Evolutionary conservation across 805 yeast genomes (phyloP).

Genomic region (Schwanniomyces yamadae): DNA sequence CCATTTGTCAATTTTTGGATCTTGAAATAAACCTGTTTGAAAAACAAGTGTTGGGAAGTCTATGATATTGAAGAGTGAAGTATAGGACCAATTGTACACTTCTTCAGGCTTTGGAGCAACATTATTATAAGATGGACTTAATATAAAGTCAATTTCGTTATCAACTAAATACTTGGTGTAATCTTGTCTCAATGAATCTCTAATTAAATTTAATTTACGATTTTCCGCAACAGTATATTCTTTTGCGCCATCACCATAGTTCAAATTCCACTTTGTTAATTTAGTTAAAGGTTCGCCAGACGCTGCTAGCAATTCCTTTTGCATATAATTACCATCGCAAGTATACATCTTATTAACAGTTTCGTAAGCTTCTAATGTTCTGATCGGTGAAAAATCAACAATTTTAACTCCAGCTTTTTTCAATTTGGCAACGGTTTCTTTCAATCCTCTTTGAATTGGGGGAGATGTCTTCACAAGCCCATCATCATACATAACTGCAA

Average conservation of each 20-base stretch:
- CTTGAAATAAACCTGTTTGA: slow-evolving; percentile 63
- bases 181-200: slow-evolving; percentile 60
- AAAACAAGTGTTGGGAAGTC: slow-evolving; percentile 67
- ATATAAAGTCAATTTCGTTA: slow-evolving; percentile 60
- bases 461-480: slow-evolving; percentile 68
- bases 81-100: slow-evolving; percentile 78
- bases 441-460: slow-evolving; percentile 58
- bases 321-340: slow-evolving; percentile 67
- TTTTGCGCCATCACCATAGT: slow-evolving; percentile 57
- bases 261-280: slow-evolving; percentile 60
- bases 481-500: slow-evolving; percentile 64
- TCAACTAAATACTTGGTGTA: slow-evolving; percentile 53
- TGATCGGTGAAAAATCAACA: slow-evolving; percentile 57
- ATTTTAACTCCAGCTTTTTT: slow-evolving; percentile 58
- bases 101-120: slow-evolving; percentile 68
- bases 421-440: slow-evolving; percentile 53
- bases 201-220: slow-evolving; percentile 50
- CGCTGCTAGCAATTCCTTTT: slow-evolving; percentile 47
- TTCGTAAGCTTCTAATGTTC: slow-evolving; percentile 56
- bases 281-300: slow-evolving; percentile 72
- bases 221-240: slow-evolving; percentile 48
- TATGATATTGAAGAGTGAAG: slow-evolving; percentile 67
- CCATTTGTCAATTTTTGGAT: slow-evolving; percentile 52
- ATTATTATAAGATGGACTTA: slow-evolving; percentile 67
- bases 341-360: slow-evolving; percentile 56